Percentiles rank a stretch among this genome's conserved stretches.
These are phyloP conservation scores for Paramecium octaurelia DNA, from an alignment of 73 alveolate genomes.

Conservation along the genomic window DNA sequence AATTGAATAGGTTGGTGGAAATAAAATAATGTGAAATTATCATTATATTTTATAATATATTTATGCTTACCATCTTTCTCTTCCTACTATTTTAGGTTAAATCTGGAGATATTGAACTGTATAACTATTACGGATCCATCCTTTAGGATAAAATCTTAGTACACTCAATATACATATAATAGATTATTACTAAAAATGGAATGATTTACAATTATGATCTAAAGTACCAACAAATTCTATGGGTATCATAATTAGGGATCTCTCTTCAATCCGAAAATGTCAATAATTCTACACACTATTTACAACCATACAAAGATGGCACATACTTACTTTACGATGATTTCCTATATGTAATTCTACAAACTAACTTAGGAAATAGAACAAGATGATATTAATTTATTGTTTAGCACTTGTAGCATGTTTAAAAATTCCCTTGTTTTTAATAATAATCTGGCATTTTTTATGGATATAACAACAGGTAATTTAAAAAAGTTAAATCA, in stretches of 20 bases:
- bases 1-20: conserved; percentile 61
- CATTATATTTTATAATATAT: background rate
- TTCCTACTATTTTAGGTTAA: background rate
- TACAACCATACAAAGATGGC: conserved; percentile 11
- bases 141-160: background rate
- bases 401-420: background rate
- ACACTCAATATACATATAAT: background rate
- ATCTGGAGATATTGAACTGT: background rate
- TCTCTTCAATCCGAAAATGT: background rate
- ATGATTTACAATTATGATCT: background rate
- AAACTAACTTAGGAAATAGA: background rate
- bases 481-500: background rate
- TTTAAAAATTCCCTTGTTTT: background rate
- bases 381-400: background rate
- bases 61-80: background rate
- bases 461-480: conserved; percentile 27
- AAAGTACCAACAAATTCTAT: background rate
- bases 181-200: background rate
- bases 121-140: background rate
- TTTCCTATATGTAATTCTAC: background rate
- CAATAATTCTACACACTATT: background rate
- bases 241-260: background rate
- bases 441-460: background rate
- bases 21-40: background rate
- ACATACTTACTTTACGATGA: background rate